These are phyloP conservation scores for Lyophyllum semitale DNA, from an alignment of 768 basidiomycete genomes.

Conservation along the genomic window DNA sequence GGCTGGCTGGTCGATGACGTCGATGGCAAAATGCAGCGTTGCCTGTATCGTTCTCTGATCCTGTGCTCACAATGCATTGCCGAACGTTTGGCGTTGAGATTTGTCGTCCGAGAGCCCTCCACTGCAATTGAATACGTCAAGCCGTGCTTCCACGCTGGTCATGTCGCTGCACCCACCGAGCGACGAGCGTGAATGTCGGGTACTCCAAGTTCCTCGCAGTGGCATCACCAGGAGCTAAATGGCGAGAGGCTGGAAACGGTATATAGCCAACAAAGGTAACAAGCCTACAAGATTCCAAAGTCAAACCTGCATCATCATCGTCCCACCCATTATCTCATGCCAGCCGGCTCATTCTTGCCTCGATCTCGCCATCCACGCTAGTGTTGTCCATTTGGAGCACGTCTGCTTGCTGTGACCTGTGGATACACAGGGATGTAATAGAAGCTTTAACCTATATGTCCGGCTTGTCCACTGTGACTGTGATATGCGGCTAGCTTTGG, in stretches of 20 bases:
- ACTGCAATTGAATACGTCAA: not conserved
- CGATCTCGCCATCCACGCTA: slow-evolving; percentile 35
- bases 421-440: slow-evolving; percentile 57
- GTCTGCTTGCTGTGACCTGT: slow-evolving; percentile 20
- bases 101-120: not conserved
- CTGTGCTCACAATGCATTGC: not conserved
- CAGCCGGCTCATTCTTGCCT: slow-evolving; percentile 53
- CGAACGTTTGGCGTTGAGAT: not conserved
- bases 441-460: slow-evolving; percentile 72
- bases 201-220: slow-evolving; percentile 49
- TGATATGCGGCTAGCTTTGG: slow-evolving; percentile 65
- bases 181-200: slow-evolving; percentile 37
- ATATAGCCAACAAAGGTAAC: slow-evolving; percentile 7
- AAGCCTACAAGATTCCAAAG: not conserved
- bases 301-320: slow-evolving; percentile 36
- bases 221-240: slow-evolving; percentile 33
- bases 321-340: slow-evolving; percentile 72
- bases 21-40: not conserved
- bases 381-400: slow-evolving; percentile 48
- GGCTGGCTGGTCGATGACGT: not conserved
- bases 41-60: not conserved
- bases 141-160: not conserved
- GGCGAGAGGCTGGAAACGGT: slow-evolving; percentile 24
- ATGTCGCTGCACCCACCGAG: too few species aligned
- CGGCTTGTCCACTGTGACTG: slow-evolving; percentile 59